These are phyloP conservation scores for Penicillium parvum DNA, from an alignment of 495 filamentous ascomycete species.

Conservation along the genomic window DNA sequence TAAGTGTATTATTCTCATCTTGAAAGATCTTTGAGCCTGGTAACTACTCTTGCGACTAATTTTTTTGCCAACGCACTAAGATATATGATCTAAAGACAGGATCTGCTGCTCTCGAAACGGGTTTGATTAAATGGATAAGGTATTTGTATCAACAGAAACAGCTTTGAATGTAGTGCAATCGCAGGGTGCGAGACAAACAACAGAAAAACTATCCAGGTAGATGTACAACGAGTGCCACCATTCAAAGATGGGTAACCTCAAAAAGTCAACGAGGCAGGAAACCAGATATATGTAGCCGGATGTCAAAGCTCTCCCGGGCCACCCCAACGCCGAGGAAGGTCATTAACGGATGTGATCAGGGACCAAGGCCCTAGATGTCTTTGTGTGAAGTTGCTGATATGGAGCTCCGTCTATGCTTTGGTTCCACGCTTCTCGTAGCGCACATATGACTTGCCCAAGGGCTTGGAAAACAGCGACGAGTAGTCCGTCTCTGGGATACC, in stretches of 20 bases:
- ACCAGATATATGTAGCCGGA: too few relatives aligned
- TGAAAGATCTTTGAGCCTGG: constrained; percentile 2
- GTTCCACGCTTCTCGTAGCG: constrained; percentile 39
- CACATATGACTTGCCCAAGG: constrained; percentile 39
- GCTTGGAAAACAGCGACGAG: constrained; percentile 52
- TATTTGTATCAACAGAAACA: constrained; percentile 10
- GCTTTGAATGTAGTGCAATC: constrained; percentile 1
- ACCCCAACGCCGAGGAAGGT: constrained; percentile 7
- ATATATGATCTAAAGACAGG: neutral
- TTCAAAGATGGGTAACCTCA: neutral
- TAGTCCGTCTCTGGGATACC: constrained; percentile 48
- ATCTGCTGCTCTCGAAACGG: constrained; percentile 9
- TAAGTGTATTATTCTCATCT: constrained; percentile 15
- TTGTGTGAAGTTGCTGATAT: neutral
- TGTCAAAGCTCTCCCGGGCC: too few relatives aligned
- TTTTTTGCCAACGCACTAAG: neutral
- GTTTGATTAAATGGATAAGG: constrained; percentile 17
- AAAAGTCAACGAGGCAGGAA: neutral
- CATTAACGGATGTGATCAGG: constrained; percentile 16
- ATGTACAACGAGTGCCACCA: constrained; percentile 23
- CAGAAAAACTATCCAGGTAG: constrained; percentile 9
- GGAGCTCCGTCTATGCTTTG: constrained; percentile 25
- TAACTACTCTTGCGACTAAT: too few relatives aligned
- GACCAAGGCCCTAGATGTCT: neutral
- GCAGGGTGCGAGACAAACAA: constrained; percentile 1